Evolutionary conservation across 306 rosid species (phyloP).

Genomic region (Luffa acutangula): DNA sequence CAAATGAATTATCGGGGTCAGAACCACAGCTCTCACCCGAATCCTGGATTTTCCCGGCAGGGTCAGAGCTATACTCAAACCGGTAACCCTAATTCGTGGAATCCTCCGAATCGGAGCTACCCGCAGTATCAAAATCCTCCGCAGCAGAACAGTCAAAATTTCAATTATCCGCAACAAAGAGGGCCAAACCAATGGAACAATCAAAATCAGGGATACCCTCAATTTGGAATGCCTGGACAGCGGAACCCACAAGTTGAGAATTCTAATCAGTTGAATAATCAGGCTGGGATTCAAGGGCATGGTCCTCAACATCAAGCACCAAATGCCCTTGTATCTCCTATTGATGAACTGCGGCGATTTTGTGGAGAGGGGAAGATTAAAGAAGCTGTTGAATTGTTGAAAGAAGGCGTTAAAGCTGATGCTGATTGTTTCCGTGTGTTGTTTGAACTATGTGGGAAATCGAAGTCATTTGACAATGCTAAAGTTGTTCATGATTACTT

Average conservation of each 20-base stretch:
- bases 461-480: slow-evolving; percentile 55
- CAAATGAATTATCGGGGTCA: slow-evolving; percentile 16
- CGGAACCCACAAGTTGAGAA: slow-evolving; percentile 13
- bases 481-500: slow-evolving; percentile 73
- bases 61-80: slow-evolving; percentile 15
- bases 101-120: slow-evolving; percentile 16
- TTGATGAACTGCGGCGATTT: slow-evolving; percentile 37
- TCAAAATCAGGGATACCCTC: slow-evolving; percentile 17
- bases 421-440: slow-evolving; percentile 41
- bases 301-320: slow-evolving; percentile 17
- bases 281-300: slow-evolving; percentile 17
- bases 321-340: slow-evolving; percentile 19
- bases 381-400: slow-evolving; percentile 67
- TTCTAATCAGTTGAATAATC: slow-evolving; percentile 19
- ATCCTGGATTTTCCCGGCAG: slow-evolving; percentile 17
- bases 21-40: slow-evolving; percentile 8
- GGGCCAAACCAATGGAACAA: slow-evolving; percentile 23
- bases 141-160: slow-evolving; percentile 14
- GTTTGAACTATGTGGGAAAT: slow-evolving; percentile 47
- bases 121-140: slow-evolving; percentile 8
- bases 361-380: slow-evolving; percentile 59
- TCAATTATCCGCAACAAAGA: slow-evolving; percentile 24
- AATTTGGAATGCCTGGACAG: slow-evolving; percentile 20
- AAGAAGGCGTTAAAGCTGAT: slow-evolving; percentile 67
- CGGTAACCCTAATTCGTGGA: slow-evolving; percentile 22